Base-by-base conservation (phyloP, 768 basidiomycete genomes). In the Kwoniella sp. region DNA sequence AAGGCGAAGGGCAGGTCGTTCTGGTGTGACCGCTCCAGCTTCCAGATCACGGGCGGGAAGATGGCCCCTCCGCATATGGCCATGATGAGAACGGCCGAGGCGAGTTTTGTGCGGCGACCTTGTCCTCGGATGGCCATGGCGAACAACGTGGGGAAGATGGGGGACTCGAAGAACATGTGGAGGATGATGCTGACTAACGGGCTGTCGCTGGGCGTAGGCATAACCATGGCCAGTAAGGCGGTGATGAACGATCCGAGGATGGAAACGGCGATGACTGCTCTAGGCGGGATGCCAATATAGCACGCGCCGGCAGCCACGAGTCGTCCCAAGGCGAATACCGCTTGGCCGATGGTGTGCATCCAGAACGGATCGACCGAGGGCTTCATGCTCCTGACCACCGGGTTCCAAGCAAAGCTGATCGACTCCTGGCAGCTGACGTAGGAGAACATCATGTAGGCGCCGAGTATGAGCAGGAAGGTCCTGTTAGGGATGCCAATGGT, bases 111-210 rank as follows among this genome's bases (percentile, higher is more conserved):
- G 44, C 65, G 55, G 52, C 52, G 46, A 2, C 71, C 71, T 41
- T 69, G 65, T 22, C 56, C 56, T 2, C 71, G 59, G 1, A 70
- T 47, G 11, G 49, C 55, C 44, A 73, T 67, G 27, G 71, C 69
- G 62, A 66, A 71, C 9, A 73, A 15, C 6, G 61, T 56, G 2
- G 71, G 71, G 53, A 73, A 71, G 31, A 73, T 67, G 26, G 69
- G 53, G 0, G 62, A 54, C 46, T 73, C 65, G 55, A 69, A 70
- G 49, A 73, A 63, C 12, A 54, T 43, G 46, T 53, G 25, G 5
- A 73, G 43, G 31, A 71, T 50, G 20, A 71, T 56, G 14, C 57
- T 50, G 3, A 58, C 56, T n/a, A 66, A 33, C 0, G 65, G 39
- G 1, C 39, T 53, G 15, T 45, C 33, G 3, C 33, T 33, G 3